Base-by-base conservation (phyloP, 169 alveolate genomes). In the Miamiensis avidus region DNA sequence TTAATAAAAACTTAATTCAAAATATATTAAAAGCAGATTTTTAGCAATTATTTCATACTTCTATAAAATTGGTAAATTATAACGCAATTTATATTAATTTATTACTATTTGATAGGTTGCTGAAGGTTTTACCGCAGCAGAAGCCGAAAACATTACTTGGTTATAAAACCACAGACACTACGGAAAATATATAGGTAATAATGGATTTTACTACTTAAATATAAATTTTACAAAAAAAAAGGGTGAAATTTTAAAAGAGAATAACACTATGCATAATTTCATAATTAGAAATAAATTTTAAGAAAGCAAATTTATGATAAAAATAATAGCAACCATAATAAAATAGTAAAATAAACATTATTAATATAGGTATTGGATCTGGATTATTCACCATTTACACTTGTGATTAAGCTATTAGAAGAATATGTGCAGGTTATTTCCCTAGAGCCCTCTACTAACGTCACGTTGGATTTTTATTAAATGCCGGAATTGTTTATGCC, bases 61-160 rank as follows among this genome's bases (percentile, higher is more conserved):
- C n/a, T n/a, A n/a, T n/a, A n/a, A n/a, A n/a, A n/a, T n/a, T n/a
- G n/a, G n/a, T n/a, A n/a, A n/a, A n/a, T n/a, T n/a, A n/a, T n/a
- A n/a, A n/a, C n/a, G n/a, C n/a, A n/a, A n/a, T n/a, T n/a, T n/a
- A n/a, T n/a, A n/a, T n/a, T n/a, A n/a, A n/a, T n/a, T n/a, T n/a
- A n/a, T n/a, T n/a, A n/a, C n/a, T n/a, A n/a, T n/a, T n/a, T n/a
- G n/a, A 15, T 49, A 79, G 84, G 65, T 79, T 79, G 75, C 84
- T 49, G 76, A 64, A 29, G 84, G 84, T 49, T 79, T 79, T 79
- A 29, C 84, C 27, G 65, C 34, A 27, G 84, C 34, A 79, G 84
- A 79, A 79, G 84, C 84, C 31, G 77, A 79, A 65, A 0, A 79
- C 29, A 30, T 79, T 4, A 74, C 84, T 29, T 79, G 84, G 84